Evolutionary conservation across 2,329 filamentous ascomycete species (phyloP), one percentile per base, ranked within the genome.

Genomic region (Aspergillus piperis): DNA sequence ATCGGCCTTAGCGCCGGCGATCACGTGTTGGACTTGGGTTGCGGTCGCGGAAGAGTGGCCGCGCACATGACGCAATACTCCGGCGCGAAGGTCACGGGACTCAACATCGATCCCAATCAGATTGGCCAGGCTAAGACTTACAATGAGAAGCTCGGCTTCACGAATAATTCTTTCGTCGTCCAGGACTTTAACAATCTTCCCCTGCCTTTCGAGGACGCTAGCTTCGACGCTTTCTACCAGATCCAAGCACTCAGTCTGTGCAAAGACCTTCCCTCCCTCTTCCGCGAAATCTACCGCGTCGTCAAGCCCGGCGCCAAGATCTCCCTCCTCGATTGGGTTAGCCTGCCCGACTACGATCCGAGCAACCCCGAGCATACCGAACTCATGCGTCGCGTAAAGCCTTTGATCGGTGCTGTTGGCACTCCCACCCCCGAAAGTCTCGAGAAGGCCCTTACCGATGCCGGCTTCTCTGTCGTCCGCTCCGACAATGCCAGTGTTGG

Each of bases 181-280:
- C 78, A 80, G 64, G 82, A 84, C 65, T 82, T 83, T 70, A 84
- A 84, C 70, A 73, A 74, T 47, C 75, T 84, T 32, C 82, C 82
- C 1, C 74, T 84, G 1, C 82, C 82, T 1, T 84, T 84, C 58
- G 77, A 70, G 13, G 78, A 84, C 62, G 71, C 69, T 25, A 76
- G 74, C 44, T 83, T 84, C 66, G 82, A 84, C 59, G 81, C 77
- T 30, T 83, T 84, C 61, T 84, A 80, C 77, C 83, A 80, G 81
- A 88, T 79, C 80, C 87, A 78, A 78, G 87, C 75, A 58, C 82
- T 78, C 68, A 86, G 78, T 75, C 81, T 78, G 30, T 83, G 80
- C 75, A 82, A 81, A 62, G 81, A 84, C 56, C 74, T 81, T 2
- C 66, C 73, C 2, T 71, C 74, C 7, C 74, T 83, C 10, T 83